These are phyloP conservation scores for Penicillium capsulatum DNA, from an alignment of 2,329 filamentous ascomycete species.

Conservation along the genomic window DNA sequence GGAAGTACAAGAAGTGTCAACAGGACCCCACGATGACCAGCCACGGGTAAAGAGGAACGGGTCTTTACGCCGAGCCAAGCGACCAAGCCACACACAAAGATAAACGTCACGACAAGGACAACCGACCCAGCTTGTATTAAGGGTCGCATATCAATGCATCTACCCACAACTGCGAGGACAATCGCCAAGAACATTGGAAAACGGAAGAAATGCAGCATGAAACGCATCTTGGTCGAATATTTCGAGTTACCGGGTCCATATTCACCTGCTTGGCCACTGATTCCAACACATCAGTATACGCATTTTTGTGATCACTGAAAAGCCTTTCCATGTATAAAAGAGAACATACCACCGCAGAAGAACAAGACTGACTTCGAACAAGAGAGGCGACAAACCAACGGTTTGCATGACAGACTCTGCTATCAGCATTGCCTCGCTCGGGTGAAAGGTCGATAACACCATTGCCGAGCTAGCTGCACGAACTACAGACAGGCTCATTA, in stretches of 20 bases:
- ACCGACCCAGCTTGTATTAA: conserved; percentile 19
- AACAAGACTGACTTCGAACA: conserved; percentile 29
- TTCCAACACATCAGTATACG: background rate
- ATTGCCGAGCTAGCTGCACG: conserved; percentile 25
- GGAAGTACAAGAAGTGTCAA: conserved; percentile 18
- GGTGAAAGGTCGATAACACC: conserved; percentile 18
- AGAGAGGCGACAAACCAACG: conserved; percentile 28
- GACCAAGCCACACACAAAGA: conserved; percentile 21
- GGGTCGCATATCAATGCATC: conserved; percentile 13
- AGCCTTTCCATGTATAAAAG: background rate
- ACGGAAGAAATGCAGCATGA: conserved; percentile 25
- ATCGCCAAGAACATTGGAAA: conserved; percentile 25
- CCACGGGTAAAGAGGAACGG: conserved; percentile 15
- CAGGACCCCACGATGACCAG: conserved; percentile 18
- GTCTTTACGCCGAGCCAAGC: conserved; percentile 19
- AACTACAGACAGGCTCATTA: conserved; percentile 12
- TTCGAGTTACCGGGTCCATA: conserved; percentile 25
- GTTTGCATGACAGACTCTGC: conserved; percentile 22
- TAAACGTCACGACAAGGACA: conserved; percentile 21
- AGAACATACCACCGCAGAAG: conserved; percentile 23
- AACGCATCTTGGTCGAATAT: conserved; percentile 19
- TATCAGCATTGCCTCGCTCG: conserved; percentile 17
- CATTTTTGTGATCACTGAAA: background rate
- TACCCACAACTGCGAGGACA: conserved; percentile 21
- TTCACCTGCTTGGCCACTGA: conserved; percentile 27